Evolutionary conservation across 2,329 filamentous ascomycete species (phyloP), one percentile per base, ranked within the genome.

Genomic region (Botrytis fragariae): DNA sequence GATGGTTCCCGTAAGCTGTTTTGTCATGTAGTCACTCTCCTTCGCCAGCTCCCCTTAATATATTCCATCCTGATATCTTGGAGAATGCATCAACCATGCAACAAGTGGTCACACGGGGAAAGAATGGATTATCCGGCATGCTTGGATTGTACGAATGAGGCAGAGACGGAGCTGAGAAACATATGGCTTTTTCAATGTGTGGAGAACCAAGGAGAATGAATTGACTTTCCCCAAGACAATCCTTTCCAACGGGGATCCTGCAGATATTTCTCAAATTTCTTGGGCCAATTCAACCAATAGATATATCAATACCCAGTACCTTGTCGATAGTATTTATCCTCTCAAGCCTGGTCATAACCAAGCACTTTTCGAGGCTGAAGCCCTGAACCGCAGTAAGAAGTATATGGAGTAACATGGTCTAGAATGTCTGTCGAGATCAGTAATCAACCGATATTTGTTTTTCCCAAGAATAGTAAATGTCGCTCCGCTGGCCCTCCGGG

Each of bases 401-500:
- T 12, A 39, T 37, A 37, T 37, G 20, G 25, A 14, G 20, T 25
- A 14, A 22, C 10, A 37, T 37, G 32, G 22, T 61, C 32, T 22
- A 61, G 35, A 37, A 25, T 39, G 9, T 42, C 35, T 14, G 7
- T 61, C 35, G 8, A n/a, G 20, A 37, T 61, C 3, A 20, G 37
- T n/a, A 44, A 44, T 63, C 45, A n/a, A 9, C 7, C 44, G 44
- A 45, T 20, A 45, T 45, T 45, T 45, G 20, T 45, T 45, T 4
- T 22, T 45, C 20, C n/a, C 32, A 60, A 35, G 20, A 25, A 62
- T 25, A 20, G 7, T n/a, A 25, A 37, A 44, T 44, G 39, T 45
- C 61, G 61, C 61, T 64, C 39, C 61, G 39, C 61, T 64, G 39
- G n/a, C 18, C n/a, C 61, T 64, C 61, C n/a, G 39, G 61, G 39